A percentile compares a stretch with the other conserved stretches of the same genome.
These are phyloP conservation scores for Setomelanomma holmii DNA, from an alignment of 2,329 filamentous ascomycete species.

Conservation along the genomic window DNA sequence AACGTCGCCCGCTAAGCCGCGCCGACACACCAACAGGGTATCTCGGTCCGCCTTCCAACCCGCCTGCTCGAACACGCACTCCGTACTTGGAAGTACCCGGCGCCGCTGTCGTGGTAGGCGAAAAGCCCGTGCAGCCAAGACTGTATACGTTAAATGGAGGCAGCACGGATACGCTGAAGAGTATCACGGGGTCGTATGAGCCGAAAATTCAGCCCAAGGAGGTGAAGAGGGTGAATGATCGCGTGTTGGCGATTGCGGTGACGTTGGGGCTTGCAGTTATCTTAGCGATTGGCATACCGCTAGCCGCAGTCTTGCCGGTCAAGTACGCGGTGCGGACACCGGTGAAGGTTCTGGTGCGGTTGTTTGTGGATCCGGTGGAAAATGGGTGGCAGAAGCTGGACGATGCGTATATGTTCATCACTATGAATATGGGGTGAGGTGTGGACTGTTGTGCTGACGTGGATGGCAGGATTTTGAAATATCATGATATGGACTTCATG, in stretches of 20 bases:
- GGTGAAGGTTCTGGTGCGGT: conserved; percentile 53
- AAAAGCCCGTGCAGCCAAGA: conserved; percentile 9
- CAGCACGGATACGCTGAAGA: conserved; percentile 5
- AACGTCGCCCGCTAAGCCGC: background rate
- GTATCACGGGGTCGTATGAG: background rate
- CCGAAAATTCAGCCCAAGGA: background rate
- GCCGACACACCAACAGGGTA: conserved; percentile 3
- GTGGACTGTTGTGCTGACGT: background rate
- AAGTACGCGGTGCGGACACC: conserved; percentile 29
- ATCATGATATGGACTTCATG: conserved; percentile 56
- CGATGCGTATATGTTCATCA: conserved; percentile 14
- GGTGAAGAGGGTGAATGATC: conserved; percentile 16
- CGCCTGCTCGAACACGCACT: background rate
- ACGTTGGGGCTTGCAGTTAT: conserved; percentile 29
- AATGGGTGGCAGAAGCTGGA: conserved; percentile 47
- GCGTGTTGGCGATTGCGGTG: conserved; percentile 22
- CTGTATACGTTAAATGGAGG: conserved; percentile 2
- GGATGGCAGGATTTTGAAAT: conserved; percentile 18
- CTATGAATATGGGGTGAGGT: background rate
- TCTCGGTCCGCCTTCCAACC: background rate
- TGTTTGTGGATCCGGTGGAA: conserved; percentile 56
- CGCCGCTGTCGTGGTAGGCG: conserved; percentile 10
- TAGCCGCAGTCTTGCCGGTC: conserved; percentile 28
- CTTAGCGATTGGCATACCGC: conserved; percentile 25
- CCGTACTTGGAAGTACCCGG: conserved; percentile 5